phyloP scores from a whole-genome alignment of 2,329 filamentous ascomycete species.

The Pyrenophora teres region DNA sequence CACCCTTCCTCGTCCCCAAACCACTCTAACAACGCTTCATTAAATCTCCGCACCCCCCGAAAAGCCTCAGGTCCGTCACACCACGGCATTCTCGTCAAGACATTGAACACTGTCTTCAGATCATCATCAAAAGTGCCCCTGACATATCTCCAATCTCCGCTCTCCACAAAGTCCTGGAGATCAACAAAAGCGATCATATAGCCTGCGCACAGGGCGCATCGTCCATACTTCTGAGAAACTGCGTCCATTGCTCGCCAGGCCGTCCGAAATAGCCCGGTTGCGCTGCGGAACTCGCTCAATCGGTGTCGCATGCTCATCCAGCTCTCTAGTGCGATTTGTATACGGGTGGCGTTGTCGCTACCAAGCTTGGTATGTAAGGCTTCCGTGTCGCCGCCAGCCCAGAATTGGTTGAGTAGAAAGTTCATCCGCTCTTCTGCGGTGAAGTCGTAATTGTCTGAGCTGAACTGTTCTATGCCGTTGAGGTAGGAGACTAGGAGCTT shows the following conservation, averaged over 20 bases:
- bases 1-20: conserved; percentile 1
- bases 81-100: conserved; percentile 10
- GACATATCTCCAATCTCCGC: background rate
- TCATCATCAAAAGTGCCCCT: conserved; percentile 8
- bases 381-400: conserved; percentile 4
- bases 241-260: conserved; percentile 15
- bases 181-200: conserved; percentile 15
- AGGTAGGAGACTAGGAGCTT: conserved; percentile 11
- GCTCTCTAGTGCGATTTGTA: background rate
- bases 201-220: conserved; percentile 7
- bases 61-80: conserved; percentile 18
- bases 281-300: conserved; percentile 5
- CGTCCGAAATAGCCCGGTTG: conserved; percentile 8
- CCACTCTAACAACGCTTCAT: conserved; percentile 16
- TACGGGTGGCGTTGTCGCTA: background rate
- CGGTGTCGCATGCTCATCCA: conserved; percentile 20
- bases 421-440: conserved; percentile 15
- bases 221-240: conserved; percentile 5
- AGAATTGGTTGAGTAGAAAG: conserved; percentile 10
- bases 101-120: conserved; percentile 19
- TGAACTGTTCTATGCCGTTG: conserved; percentile 12
- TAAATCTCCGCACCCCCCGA: conserved; percentile 5
- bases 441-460: background rate
- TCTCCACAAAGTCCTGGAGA: background rate
- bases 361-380: background rate